Evolutionary conservation across 352 stramenopile genomes (phyloP).

Genomic region (Phytophthora litchii): DNA sequence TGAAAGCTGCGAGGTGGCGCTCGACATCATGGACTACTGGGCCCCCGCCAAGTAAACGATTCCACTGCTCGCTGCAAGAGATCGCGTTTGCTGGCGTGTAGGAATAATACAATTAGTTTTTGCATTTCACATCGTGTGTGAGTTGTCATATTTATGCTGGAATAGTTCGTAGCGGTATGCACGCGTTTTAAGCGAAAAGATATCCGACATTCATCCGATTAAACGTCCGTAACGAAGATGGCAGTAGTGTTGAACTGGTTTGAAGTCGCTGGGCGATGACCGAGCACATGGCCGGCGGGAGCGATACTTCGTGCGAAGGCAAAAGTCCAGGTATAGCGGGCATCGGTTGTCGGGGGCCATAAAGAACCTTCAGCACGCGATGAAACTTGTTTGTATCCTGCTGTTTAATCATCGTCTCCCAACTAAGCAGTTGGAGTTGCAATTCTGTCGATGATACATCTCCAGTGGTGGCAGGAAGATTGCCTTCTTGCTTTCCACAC

Average conservation of each 20-base stretch:
- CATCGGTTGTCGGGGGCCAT: slow-evolving; percentile 26
- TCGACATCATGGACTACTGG: slow-evolving; percentile 98
- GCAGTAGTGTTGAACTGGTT: slow-evolving; percentile 52
- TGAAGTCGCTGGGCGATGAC: slow-evolving; percentile 47
- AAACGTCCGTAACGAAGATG: slow-evolving; percentile 54
- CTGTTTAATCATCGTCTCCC: slow-evolving; percentile 67
- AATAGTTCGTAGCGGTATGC: neutral
- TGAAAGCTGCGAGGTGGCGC: slow-evolving; percentile 96
- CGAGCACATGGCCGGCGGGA: slow-evolving; percentile 38
- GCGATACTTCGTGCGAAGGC: slow-evolving; percentile 37
- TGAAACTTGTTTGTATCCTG: slow-evolving; percentile 35
- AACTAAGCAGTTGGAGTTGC: slow-evolving; percentile 69
- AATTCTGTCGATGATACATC: slow-evolving; percentile 11
- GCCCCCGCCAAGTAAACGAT: slow-evolving; percentile 50
- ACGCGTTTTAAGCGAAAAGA: slow-evolving; percentile 47
- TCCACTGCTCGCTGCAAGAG: neutral
- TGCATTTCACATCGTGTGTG: neutral
- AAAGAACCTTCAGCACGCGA: slow-evolving; percentile 77
- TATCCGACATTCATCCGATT: slow-evolving; percentile 67
- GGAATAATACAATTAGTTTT: slow-evolving; percentile 37
- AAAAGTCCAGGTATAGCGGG: slow-evolving; percentile 20
- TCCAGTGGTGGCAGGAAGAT: neutral
- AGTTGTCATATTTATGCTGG: neutral
- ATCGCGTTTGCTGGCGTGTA: slow-evolving; percentile 20
- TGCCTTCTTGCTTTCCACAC: neutral